phyloP scores from a whole-genome alignment of 2,329 filamentous ascomycete species.

The Aspergillus luchuensis region DNA sequence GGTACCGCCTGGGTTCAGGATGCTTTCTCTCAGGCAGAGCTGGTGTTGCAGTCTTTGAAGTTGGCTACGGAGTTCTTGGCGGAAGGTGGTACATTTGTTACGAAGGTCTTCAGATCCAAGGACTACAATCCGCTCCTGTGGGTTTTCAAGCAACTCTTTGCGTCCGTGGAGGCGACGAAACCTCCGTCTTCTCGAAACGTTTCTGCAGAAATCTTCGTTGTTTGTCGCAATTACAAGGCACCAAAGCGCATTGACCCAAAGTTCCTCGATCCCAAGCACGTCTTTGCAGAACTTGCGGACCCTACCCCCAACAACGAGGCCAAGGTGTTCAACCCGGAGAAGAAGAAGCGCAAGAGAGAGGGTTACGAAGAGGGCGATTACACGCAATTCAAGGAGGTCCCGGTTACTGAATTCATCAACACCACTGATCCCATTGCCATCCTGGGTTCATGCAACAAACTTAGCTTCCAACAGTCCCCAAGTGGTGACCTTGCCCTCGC shows the following conservation, averaged over 20 bases:
- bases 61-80: constrained; percentile 90
- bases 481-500: constrained; percentile 85
- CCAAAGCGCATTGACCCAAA: constrained; percentile 91
- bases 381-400: constrained; percentile 84
- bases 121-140: constrained; percentile 95
- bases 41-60: constrained; percentile 87
- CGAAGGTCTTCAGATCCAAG: constrained; percentile 95
- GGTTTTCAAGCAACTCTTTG: constrained; percentile 97
- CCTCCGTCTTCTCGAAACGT: constrained; percentile 94
- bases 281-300: constrained; percentile 89
- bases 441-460: constrained; percentile 78
- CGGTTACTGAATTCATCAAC: constrained; percentile 91
- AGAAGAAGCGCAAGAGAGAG: constrained; percentile 96
- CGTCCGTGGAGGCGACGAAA: constrained; percentile 94
- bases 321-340: constrained; percentile 95
- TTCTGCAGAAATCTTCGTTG: constrained; percentile 97
- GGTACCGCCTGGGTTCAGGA: constrained; percentile 98
- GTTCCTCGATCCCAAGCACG: constrained; percentile 83
- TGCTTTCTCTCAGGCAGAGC: constrained; percentile 94
- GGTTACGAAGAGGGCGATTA: constrained; percentile 97
- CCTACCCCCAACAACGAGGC: constrained; percentile 92
- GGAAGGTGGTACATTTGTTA: constrained; percentile 90
- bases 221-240: constrained; percentile 92
- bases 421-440: constrained; percentile 91
- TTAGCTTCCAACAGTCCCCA: constrained; percentile 77